These are phyloP conservation scores for Psidium guajava DNA, from an alignment of 345 rosid genomes.

Conservation along the genomic window DNA sequence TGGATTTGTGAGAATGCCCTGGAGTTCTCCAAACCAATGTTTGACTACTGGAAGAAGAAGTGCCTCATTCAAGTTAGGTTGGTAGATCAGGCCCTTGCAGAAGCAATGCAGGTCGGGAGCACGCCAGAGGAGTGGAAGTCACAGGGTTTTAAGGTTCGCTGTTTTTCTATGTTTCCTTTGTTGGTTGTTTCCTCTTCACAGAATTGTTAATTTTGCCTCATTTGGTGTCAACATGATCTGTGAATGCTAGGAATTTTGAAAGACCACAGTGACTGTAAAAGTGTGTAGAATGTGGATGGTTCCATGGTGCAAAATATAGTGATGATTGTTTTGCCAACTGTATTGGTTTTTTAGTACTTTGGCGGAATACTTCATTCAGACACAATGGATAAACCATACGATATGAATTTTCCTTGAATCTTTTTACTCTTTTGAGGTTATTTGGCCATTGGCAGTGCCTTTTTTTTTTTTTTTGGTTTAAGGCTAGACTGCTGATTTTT, in stretches of 20 bases:
- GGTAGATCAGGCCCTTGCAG: conserved; percentile 25
- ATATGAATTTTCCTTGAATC: neutral
- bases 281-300: too few species aligned
- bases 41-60: conserved; percentile 6
- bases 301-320: neutral
- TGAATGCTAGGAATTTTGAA: neutral
- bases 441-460: neutral
- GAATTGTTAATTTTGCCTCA: neutral
- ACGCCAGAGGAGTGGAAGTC: conserved; percentile 39
- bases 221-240: neutral
- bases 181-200: neutral
- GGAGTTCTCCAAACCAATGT: conserved; percentile 21
- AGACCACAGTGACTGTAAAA: neutral
- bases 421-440: neutral
- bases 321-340: neutral
- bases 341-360: neutral
- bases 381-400: neutral
- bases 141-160: conserved; percentile 28
- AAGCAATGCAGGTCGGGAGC: conserved; percentile 32
- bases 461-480: neutral
- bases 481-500: neutral
- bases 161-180: neutral
- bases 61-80: conserved; percentile 21
- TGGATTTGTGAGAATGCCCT: conserved; percentile 38
- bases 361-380: neutral